Percentiles rank a stretch among this genome's conserved stretches.
phyloP scores from a whole-genome alignment of 768 basidiomycete species.

The Leccinellum luteum region DNA sequence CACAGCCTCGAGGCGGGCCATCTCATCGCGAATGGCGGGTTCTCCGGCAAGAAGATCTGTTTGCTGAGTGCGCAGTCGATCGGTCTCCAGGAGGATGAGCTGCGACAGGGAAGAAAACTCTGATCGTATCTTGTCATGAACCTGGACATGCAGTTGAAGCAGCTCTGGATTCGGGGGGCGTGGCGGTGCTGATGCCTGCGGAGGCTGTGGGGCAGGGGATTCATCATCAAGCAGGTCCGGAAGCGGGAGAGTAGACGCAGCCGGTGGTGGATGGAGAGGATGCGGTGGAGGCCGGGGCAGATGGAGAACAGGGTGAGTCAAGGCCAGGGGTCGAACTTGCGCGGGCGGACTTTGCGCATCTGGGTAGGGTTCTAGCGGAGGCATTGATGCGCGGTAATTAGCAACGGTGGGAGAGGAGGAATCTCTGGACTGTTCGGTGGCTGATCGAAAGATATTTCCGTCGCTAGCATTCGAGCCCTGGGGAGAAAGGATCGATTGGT shows the following conservation, averaged over 20 bases:
- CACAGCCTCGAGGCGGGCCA: slow-evolving; percentile 91
- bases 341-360: slow-evolving; percentile 28
- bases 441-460: slow-evolving; percentile 20
- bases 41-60: slow-evolving; percentile 84
- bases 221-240: slow-evolving; percentile 72
- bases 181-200: slow-evolving; percentile 51
- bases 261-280: slow-evolving; percentile 22
- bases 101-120: slow-evolving; percentile 71
- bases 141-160: slow-evolving; percentile 70
- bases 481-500: slow-evolving; percentile 16
- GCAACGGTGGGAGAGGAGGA: slow-evolving; percentile 18
- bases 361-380: slow-evolving; percentile 27
- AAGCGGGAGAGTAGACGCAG: slow-evolving; percentile 19
- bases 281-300: slow-evolving; percentile 22
- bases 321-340: slow-evolving; percentile 14
- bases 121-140: slow-evolving; percentile 71
- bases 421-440: slow-evolving; percentile 20
- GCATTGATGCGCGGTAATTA: slow-evolving; percentile 30
- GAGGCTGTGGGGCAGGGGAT: slow-evolving; percentile 26
- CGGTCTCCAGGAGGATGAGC: slow-evolving; percentile 61
- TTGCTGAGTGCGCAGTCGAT: slow-evolving; percentile 77
- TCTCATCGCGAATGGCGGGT: slow-evolving; percentile 95
- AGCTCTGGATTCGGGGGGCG: slow-evolving; percentile 91
- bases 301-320: slow-evolving; percentile 28
- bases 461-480: slow-evolving; percentile 13